phyloP scores from a whole-genome alignment of 2,329 filamentous ascomycete species.

The Ceratocystis huliohia region DNA sequence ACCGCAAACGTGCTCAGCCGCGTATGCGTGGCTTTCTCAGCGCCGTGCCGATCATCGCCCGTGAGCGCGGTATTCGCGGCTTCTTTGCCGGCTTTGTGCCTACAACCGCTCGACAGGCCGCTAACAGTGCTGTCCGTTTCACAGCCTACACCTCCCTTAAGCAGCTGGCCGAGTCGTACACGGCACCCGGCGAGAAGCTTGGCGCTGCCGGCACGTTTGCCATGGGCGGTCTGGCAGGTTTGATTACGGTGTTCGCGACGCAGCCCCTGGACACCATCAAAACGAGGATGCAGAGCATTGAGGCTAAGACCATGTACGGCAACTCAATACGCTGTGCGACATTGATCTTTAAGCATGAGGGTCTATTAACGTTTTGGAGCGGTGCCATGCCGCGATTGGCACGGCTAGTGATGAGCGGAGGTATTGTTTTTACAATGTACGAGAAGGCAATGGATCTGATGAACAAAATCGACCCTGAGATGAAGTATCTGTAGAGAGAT shows the following conservation, averaged over 20 bases:
- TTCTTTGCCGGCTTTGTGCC: slow-evolving; percentile 97
- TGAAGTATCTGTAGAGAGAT: slow-evolving; percentile 55
- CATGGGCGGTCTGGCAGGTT: slow-evolving; percentile 74
- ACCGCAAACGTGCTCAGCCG: slow-evolving; percentile 74
- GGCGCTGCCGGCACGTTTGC: slow-evolving; percentile 78
- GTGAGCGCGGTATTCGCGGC: slow-evolving; percentile 74
- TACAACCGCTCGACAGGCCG: slow-evolving; percentile 85
- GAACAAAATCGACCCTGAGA: slow-evolving; percentile 66
- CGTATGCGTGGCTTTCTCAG: slow-evolving; percentile 87
- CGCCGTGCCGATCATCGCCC: slow-evolving; percentile 72
- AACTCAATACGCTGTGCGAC: slow-evolving; percentile 76
- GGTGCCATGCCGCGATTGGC: slow-evolving; percentile 78
- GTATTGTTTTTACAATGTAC: slow-evolving; percentile 97
- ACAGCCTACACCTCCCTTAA: slow-evolving; percentile 80
- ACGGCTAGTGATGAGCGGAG: slow-evolving; percentile 77
- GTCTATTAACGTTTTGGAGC: slow-evolving; percentile 82
- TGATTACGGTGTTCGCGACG: slow-evolving; percentile 76
- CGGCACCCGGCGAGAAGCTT: slow-evolving; percentile 86
- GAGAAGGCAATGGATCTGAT: slow-evolving; percentile 92
- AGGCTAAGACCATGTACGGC: slow-evolving; percentile 67
- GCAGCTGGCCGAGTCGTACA: slow-evolving; percentile 84
- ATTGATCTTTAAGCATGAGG: slow-evolving; percentile 79
- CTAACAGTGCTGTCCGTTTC: slow-evolving; percentile 87
- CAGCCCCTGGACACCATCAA: slow-evolving; percentile 84
- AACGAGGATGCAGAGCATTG: slow-evolving; percentile 94